Conservation (phyloP, 352 stramenopile species). For the Phytopythium kandeliae region DNA sequence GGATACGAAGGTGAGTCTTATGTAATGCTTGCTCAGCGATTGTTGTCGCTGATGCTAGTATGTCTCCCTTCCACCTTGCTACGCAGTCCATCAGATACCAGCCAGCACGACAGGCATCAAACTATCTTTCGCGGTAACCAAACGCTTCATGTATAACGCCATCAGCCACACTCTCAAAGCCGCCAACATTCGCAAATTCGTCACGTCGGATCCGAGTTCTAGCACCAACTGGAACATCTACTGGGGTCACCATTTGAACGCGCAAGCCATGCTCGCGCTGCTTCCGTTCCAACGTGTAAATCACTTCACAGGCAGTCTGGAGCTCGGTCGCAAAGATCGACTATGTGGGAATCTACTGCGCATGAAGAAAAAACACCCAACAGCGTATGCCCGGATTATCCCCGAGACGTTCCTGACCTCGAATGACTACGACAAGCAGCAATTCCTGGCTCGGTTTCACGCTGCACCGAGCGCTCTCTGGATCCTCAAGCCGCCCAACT, state of each 20-base stretch:
- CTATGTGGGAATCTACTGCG: conserved; percentile 56
- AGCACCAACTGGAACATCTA: conserved; percentile 58
- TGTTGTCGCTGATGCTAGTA: too few relatives aligned
- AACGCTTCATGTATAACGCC: conserved; percentile 76
- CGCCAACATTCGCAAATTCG: conserved; percentile 31
- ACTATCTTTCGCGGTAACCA: conserved; percentile 51
- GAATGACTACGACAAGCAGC: conserved; percentile 62
- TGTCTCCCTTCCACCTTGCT: neutral
- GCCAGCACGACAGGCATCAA: conserved; percentile 16
- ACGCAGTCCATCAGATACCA: conserved; percentile 26
- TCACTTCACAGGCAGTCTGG: conserved; percentile 74
- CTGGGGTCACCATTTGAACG: conserved; percentile 65
- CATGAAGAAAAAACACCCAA: conserved; percentile 53
- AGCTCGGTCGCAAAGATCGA: conserved; percentile 70
- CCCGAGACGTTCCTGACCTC: conserved; percentile 69
- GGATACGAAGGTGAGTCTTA: conserved; percentile 77
- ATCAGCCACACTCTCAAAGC: conserved; percentile 50
- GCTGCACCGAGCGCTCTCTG: conserved; percentile 47
- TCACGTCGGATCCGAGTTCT: conserved; percentile 9
- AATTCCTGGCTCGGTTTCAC: conserved; percentile 46
- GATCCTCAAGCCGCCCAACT: conserved; percentile 77
- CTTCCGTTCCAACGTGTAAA: conserved; percentile 59
- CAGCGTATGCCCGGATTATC: conserved; percentile 44
- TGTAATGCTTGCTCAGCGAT: too few relatives aligned
- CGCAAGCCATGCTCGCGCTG: conserved; percentile 30